Evolutionary conservation across 441 rosid genomes (phyloP).

Genomic region (Adansonia grandidieri): DNA sequence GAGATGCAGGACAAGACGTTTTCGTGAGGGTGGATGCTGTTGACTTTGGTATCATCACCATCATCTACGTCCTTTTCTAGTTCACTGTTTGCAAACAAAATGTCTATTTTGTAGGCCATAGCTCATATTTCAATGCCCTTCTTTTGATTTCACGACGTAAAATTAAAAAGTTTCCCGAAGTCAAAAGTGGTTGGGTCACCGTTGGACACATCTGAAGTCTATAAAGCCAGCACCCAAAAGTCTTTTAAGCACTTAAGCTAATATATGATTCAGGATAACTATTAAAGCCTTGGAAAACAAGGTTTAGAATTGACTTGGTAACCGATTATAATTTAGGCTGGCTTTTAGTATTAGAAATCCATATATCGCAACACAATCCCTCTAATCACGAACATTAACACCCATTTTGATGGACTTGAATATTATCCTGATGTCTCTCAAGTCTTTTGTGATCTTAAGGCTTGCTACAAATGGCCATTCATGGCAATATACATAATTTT

Average conservation of each 20-base stretch:
- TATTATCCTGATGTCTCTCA: background rate
- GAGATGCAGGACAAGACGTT: slow-evolving; percentile 48
- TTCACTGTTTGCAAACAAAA: background rate
- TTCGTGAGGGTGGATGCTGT: slow-evolving; percentile 51
- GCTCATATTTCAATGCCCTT: background rate
- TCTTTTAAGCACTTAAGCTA: background rate
- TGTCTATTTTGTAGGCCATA: background rate
- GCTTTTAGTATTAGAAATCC: too few relatives aligned
- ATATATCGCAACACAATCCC: background rate
- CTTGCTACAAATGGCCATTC: background rate
- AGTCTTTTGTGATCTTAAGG: background rate
- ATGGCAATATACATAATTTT: background rate
- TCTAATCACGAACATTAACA: background rate
- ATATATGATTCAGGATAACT: background rate
- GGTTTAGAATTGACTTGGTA: background rate
- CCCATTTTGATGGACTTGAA: background rate
- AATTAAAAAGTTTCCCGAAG: background rate
- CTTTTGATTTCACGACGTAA: too few relatives aligned
- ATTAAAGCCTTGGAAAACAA: background rate
- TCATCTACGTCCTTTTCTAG: background rate
- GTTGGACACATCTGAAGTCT: background rate
- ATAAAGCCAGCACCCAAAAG: background rate
- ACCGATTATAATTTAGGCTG: background rate
- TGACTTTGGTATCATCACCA: slow-evolving; percentile 37
- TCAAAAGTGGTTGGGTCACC: background rate